Evolutionary conservation across 164 flowering plant genomes (phyloP).

Genomic region (Stephania cephalantha): DNA sequence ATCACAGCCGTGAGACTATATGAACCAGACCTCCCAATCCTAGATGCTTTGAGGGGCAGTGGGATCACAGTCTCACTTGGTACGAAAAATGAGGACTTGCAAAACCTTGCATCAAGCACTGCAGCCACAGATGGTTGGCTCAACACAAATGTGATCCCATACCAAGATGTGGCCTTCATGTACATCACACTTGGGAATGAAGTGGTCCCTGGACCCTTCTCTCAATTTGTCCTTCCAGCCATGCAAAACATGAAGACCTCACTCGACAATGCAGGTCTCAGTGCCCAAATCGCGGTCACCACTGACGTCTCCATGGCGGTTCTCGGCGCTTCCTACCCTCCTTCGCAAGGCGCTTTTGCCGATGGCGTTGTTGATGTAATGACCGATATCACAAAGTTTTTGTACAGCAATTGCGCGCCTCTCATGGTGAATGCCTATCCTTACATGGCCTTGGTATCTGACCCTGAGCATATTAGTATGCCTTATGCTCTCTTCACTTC

Average conservation of each 20-base stretch:
- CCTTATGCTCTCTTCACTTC: conserved; percentile 7
- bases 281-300: neutral
- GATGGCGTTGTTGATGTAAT: neutral
- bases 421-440: conserved; percentile 10
- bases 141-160: neutral
- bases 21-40: neutral
- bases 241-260: conserved; percentile 1
- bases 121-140: conserved; percentile 1
- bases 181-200: conserved; percentile 10
- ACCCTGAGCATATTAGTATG: neutral
- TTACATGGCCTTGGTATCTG: neutral
- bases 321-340: conserved; percentile 10
- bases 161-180: neutral
- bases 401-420: neutral
- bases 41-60: conserved; percentile 1
- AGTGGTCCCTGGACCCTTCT: conserved; percentile 1
- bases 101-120: neutral
- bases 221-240: conserved; percentile 1
- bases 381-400: neutral
- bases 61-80: neutral
- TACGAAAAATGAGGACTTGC: neutral
- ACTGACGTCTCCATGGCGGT: neutral
- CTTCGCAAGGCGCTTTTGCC: neutral
- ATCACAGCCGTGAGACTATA: neutral
- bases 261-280: neutral